These are phyloP conservation scores for Helotiales sp. DNA, from an alignment of 2,329 filamentous ascomycete genomes.

Conservation along the genomic window DNA sequence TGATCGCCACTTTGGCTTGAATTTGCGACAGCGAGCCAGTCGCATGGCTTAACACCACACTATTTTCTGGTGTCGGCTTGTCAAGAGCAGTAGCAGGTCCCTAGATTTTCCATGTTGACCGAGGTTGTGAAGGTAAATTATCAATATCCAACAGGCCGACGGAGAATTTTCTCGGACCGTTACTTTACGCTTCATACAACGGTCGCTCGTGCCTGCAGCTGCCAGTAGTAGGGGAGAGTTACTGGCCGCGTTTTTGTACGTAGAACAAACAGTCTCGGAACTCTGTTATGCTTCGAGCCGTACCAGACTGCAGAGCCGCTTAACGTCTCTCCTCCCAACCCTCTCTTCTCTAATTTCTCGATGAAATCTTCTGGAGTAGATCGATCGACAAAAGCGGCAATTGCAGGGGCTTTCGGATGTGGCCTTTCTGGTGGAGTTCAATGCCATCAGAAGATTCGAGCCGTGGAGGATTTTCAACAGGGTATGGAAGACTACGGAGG, in stretches of 20 bases:
- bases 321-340: neutral
- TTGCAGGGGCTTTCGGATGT: slow-evolving; percentile 11
- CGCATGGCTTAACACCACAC: slow-evolving; percentile 2
- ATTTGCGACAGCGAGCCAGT: slow-evolving; percentile 3
- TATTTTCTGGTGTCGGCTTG: neutral
- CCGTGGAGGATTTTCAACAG: slow-evolving; percentile 12
- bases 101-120: neutral
- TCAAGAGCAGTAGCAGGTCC: neutral
- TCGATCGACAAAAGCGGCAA: slow-evolving; percentile 11
- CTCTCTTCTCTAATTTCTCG: neutral
- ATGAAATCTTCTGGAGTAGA: neutral
- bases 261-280: neutral
- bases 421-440: neutral
- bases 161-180: slow-evolving; percentile 2
- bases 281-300: neutral
- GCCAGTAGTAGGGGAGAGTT: neutral
- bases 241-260: neutral
- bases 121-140: slow-evolving; percentile 3
- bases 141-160: neutral
- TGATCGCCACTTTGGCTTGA: neutral
- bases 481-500: neutral
- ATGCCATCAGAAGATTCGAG: slow-evolving; percentile 7
- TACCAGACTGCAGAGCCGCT: neutral
- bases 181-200: slow-evolving; percentile 1
- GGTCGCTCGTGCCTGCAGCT: neutral